Evolutionary conservation across 805 yeast species (phyloP).

Genomic region (Lipomyces chichibuensis): DNA sequence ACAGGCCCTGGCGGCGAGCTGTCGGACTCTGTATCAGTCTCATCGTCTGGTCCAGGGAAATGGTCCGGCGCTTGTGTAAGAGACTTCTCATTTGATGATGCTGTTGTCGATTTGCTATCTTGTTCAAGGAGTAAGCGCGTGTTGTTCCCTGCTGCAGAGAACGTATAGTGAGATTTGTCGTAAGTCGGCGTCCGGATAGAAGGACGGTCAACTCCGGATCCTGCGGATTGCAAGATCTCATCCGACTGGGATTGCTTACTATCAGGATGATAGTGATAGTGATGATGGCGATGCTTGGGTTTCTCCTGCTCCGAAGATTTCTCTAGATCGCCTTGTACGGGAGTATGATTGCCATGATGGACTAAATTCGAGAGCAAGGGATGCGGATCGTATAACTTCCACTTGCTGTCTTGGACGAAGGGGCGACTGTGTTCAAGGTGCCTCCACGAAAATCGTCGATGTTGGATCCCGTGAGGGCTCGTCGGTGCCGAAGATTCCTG

Average conservation of each 20-base stretch:
- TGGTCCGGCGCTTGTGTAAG: not conserved
- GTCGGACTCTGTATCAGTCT: conserved; percentile 2
- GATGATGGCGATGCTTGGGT: conserved; percentile 9
- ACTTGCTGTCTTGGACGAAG: conserved; percentile 18
- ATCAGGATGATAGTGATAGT: conserved; percentile 9
- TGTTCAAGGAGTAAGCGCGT: conserved; percentile 15
- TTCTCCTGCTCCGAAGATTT: not conserved
- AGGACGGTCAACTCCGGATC: not conserved
- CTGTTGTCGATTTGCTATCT: not conserved
- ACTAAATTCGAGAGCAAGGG: conserved; percentile 27
- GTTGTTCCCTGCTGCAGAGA: conserved; percentile 24
- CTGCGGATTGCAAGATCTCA: not conserved
- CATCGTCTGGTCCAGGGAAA: not conserved
- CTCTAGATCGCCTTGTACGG: not conserved
- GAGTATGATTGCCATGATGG: not conserved
- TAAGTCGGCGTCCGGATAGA: conserved; percentile 14
- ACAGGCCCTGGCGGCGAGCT: conserved; percentile 5
- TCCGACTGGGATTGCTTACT: not conserved
- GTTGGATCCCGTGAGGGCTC: conserved; percentile 10
- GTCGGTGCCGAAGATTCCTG: not conserved
- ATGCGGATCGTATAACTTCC: conserved; percentile 31
- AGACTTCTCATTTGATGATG: not conserved
- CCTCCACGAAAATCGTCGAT: conserved; percentile 1
- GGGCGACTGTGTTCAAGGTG: not conserved
- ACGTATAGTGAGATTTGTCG: conserved; percentile 29